Conservation (phyloP, 2,329 filamentous ascomycete species). For the Clarireedia hainanense region DNA sequence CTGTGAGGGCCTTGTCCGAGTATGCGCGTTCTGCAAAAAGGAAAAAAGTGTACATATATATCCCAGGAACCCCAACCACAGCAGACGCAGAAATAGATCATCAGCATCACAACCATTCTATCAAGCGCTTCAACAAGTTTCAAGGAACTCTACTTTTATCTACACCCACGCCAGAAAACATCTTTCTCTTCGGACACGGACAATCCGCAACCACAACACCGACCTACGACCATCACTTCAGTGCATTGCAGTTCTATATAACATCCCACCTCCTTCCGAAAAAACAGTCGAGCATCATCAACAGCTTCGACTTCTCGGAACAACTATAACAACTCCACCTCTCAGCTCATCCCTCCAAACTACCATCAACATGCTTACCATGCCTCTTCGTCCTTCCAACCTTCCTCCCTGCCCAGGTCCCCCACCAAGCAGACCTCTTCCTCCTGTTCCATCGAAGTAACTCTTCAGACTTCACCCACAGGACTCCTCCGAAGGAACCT, state of each 20-base stretch:
- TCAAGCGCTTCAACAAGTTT: constrained; percentile 7
- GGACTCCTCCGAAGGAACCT: not conserved
- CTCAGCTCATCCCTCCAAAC: not conserved
- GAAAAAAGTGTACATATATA: constrained; percentile 9
- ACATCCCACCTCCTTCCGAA: not conserved
- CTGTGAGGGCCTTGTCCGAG: not conserved
- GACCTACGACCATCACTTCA: no score
- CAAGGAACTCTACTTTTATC: not conserved
- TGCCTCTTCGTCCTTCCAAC: constrained; percentile 44
- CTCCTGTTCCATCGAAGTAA: constrained; percentile 50
- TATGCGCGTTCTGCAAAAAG: not conserved
- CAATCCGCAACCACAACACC: not conserved
- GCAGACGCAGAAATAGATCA: not conserved
- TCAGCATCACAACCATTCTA: constrained; percentile 1
- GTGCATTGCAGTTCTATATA: constrained; percentile 2
- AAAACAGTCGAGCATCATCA: constrained; percentile 1
- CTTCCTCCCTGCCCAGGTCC: constrained; percentile 59
- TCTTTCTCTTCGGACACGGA: constrained; percentile 2
- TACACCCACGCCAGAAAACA: not conserved
- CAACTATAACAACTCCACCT: not conserved
- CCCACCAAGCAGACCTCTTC: constrained; percentile 54
- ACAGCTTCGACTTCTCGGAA: constrained; percentile 1
- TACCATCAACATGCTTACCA: constrained; percentile 37
- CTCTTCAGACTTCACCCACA: not conserved
- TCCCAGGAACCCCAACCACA: constrained; percentile 8